Evolutionary conservation across 2,329 filamentous ascomycete genomes (phyloP).

Genomic region (Coniochaeta sp.): DNA sequence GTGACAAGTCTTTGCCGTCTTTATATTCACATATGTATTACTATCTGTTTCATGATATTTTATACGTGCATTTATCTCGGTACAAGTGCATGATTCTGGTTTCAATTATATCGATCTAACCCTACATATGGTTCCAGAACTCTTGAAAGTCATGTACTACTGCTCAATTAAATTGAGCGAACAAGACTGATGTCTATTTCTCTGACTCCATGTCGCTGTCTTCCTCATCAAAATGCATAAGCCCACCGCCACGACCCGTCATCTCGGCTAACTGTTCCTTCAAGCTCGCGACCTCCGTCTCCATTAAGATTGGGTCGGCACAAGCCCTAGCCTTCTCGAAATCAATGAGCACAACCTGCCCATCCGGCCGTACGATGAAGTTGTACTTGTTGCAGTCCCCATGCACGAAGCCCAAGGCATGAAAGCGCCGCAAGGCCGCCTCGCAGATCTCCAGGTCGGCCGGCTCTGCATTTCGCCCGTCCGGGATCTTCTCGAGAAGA

Average conservation of each 20-base stretch:
- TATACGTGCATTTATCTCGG: no score
- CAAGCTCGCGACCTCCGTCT: background rate
- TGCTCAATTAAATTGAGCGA: no score
- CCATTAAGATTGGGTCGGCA: background rate
- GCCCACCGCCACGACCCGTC: slow-evolving; percentile 1
- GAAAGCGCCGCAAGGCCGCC: slow-evolving; percentile 6
- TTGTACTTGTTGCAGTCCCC: slow-evolving; percentile 3
- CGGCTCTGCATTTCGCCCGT: background rate
- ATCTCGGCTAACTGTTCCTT: background rate
- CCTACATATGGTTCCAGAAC: no score
- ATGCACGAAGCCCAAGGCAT: slow-evolving; percentile 1
- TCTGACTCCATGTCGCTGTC: no score
- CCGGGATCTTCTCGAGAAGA: slow-evolving; percentile 20
- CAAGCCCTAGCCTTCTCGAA: background rate
- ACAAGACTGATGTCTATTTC: background rate
- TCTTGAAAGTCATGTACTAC: no score
- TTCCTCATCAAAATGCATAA: background rate
- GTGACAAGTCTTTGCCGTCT: no score
- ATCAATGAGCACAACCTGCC: slow-evolving; percentile 1
- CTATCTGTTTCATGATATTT: no score
- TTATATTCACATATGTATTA: no score
- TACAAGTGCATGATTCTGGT: no score
- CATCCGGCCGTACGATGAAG: slow-evolving; percentile 2
- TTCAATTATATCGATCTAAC: no score
- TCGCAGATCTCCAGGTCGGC: slow-evolving; percentile 8